Evolutionary conservation across 163 green algal genomes (phyloP).

Genomic region (Trebouxia gelatinosa): DNA sequence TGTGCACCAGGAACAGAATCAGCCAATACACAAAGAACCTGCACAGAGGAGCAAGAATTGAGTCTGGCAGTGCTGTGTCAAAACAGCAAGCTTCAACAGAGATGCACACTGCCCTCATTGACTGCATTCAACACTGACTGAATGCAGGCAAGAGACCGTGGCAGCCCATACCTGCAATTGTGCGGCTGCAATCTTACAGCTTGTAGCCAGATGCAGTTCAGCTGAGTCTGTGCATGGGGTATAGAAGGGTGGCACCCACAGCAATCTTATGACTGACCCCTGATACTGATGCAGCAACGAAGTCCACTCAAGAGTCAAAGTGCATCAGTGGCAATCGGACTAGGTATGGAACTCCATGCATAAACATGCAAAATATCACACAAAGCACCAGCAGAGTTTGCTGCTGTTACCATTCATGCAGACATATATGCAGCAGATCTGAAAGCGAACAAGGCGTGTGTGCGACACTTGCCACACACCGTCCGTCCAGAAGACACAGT

Average conservation of each 20-base stretch:
- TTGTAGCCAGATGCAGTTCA: not conserved
- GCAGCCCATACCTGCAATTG: not conserved
- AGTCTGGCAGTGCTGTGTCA: too few relatives aligned
- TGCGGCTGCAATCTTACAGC: not conserved
- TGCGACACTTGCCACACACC: not conserved
- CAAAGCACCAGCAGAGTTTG: not conserved
- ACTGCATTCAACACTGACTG: not conserved
- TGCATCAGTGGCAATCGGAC: too few relatives aligned
- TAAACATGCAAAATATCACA: too few relatives aligned
- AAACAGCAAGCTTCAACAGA: too few relatives aligned
- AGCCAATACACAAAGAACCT: constrained; percentile 60
- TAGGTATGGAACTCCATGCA: too few relatives aligned
- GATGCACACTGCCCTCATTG: too few relatives aligned
- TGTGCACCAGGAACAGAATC: constrained; percentile 48
- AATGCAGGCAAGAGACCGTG: not conserved
- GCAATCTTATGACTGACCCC: too few relatives aligned
- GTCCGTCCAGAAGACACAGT: too few relatives aligned
- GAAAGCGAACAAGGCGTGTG: not conserved
- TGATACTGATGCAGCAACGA: too few relatives aligned
- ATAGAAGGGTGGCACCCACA: too few relatives aligned
- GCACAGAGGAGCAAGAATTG: not conserved
- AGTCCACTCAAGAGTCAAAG: too few relatives aligned
- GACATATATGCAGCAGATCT: not conserved
- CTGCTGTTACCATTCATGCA: not conserved
- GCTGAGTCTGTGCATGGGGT: not conserved